These are phyloP conservation scores for Westerdykella ornata DNA, from an alignment of 2,329 filamentous ascomycete species.

Conservation along the genomic window DNA sequence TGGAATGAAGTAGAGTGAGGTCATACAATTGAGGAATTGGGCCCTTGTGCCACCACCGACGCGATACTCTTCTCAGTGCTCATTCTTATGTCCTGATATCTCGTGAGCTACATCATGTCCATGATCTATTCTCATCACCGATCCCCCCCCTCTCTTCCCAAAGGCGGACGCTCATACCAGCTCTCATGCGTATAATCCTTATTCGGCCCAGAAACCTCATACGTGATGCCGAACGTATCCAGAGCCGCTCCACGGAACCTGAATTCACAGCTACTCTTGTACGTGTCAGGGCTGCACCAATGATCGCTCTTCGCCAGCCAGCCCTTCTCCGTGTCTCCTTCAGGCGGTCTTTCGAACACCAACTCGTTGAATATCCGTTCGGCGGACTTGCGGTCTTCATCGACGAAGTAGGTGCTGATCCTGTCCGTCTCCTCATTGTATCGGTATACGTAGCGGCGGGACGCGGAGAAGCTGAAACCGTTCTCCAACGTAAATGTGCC, in stretches of 20 bases:
- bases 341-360: conserved; percentile 47
- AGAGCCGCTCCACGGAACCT: conserved; percentile 54
- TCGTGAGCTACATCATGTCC: too few species aligned
- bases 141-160: background rate
- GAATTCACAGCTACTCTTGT: conserved; percentile 65
- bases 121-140: background rate
- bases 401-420: conserved; percentile 68
- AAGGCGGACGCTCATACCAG: conserved; percentile 26
- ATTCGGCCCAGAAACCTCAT: conserved; percentile 62
- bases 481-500: conserved; percentile 56
- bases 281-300: conserved; percentile 64
- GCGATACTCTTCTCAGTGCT: too few species aligned
- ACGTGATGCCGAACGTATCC: conserved; percentile 53
- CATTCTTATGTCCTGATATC: too few species aligned
- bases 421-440: conserved; percentile 56
- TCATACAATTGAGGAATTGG: too few species aligned
- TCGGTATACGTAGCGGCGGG: conserved; percentile 64
- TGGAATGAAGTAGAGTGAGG: too few species aligned
- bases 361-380: conserved; percentile 72
- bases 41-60: too few species aligned
- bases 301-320: conserved; percentile 63
- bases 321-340: conserved; percentile 32
- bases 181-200: conserved; percentile 59
- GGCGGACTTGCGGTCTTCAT: conserved; percentile 53
- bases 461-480: conserved; percentile 54